phyloP scores from a whole-genome alignment of 2,329 filamentous ascomycete genomes.

The Pyrenophora tritici-repentis region DNA sequence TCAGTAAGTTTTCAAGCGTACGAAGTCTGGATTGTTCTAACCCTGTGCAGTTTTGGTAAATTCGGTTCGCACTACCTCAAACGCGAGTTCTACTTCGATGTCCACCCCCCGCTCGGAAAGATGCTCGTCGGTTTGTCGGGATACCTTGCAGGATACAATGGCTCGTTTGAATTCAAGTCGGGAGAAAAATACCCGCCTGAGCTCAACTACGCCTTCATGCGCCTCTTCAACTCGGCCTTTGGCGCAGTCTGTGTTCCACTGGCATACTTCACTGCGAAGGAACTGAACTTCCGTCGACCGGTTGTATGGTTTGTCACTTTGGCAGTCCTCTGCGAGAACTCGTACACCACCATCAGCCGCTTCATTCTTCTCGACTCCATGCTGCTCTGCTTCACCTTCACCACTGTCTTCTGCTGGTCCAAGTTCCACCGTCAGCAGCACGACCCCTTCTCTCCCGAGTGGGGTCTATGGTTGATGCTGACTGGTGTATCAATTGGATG shows the following conservation, averaged over 20 bases:
- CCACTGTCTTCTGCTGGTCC: slow-evolving; percentile 94
- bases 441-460: slow-evolving; percentile 85
- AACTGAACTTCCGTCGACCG: slow-evolving; percentile 82
- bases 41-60: slow-evolving; percentile 76
- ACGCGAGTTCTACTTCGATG: slow-evolving; percentile 98
- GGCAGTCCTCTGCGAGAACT: slow-evolving; percentile 99
- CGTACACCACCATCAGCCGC: slow-evolving; percentile 96
- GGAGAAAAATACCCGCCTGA: slow-evolving; percentile 93
- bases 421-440: slow-evolving; percentile 90
- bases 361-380: slow-evolving; percentile 99
- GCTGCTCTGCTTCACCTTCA: slow-evolving; percentile 98
- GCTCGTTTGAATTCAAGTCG: slow-evolving; percentile 99
- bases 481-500: slow-evolving; percentile 96
- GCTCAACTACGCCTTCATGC: slow-evolving; percentile 98
- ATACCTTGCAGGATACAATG: slow-evolving; percentile 96
- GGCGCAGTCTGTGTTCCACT: slow-evolving; percentile 90
- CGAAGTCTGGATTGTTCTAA: slow-evolving; percentile 22
- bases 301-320: slow-evolving; percentile 94
- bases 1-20: slow-evolving; percentile 58
- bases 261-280: slow-evolving; percentile 92
- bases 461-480: slow-evolving; percentile 93
- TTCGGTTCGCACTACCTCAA: slow-evolving; percentile 99
- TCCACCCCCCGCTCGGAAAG: slow-evolving; percentile 94
- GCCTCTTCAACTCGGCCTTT: slow-evolving; percentile 94
- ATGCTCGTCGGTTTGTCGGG: slow-evolving; percentile 97